Evolutionary conservation across 306 rosid genomes (phyloP), one percentile per base, ranked within the genome.

Genomic region (Ormosia emarginata): DNA sequence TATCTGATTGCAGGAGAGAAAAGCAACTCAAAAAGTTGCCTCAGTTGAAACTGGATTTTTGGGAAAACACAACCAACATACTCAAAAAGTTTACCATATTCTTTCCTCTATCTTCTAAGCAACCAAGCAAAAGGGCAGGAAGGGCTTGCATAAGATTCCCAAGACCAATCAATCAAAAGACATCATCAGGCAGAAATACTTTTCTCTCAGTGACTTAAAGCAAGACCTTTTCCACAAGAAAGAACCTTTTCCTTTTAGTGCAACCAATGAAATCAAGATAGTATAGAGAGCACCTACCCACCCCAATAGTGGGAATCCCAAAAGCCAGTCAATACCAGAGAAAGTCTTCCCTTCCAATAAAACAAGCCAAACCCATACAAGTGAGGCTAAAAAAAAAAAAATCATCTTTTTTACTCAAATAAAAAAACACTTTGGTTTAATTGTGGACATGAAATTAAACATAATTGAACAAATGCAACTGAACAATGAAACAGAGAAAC

Each of bases 101-200:
- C 73, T 80, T 87, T 83, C 80, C 79, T 83, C 82, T 71, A 67
- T 83, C 40, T 74, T 83, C 80, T 85, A 81, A 78, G 85, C 87
- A 87, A 83, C 81, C 87, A 89, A 91, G 59, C 69, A 82, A 84
- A 83, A 64, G 62, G 75, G 81, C 18, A 68, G 41, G 49, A 41
- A 80, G 74, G 68, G 75, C 67, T 81, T 85, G 72, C 84, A 85
- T 63, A 72, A 78, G 84, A 86, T 78, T 81, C 81, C 76, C 46
- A 29, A 71, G 29, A 83, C 71, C 61, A 72, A 79, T 50, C 63
- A 49, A 78, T 49, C 65, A 50, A 78, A 75, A 84, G 77, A 79
- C 62, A 78, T 67, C 74, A 82, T 34, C 36, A 17, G 63, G 53
- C 74, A 83, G 59, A 59, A 13, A 47, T 78, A 85, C 73, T 56